Conservation (phyloP, 148 eudicot species). For the Camellia granthamiana region DNA sequence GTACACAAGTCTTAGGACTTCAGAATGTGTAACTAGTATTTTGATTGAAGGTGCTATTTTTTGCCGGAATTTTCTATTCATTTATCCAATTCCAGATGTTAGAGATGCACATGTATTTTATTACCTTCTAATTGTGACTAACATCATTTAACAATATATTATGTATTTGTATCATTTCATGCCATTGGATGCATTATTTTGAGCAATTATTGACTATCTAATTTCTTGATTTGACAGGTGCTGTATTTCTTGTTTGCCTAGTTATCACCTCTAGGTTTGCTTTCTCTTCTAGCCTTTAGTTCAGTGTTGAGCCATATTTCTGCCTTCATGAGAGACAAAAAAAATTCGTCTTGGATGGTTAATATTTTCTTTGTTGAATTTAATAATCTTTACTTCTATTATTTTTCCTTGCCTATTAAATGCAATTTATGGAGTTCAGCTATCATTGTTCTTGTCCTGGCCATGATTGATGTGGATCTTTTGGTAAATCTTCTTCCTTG, state of each 20-base stretch:
- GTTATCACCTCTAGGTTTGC: constrained; percentile 57
- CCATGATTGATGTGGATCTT: constrained; percentile 69
- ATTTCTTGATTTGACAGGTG: constrained; percentile 45
- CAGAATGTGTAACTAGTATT: background rate
- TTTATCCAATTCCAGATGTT: background rate
- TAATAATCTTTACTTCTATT: no score
- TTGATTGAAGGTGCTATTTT: background rate
- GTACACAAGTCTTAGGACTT: constrained; percentile 5
- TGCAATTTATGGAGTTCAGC: constrained; percentile 72
- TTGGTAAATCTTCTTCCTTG: constrained; percentile 37
- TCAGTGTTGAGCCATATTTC: background rate
- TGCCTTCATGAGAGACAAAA: background rate
- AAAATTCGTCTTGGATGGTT: no score
- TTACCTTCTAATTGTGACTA: background rate
- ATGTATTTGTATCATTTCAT: constrained; percentile 1
- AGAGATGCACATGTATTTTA: background rate
- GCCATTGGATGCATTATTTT: constrained; percentile 4
- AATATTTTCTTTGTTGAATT: no score
- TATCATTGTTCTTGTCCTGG: constrained; percentile 56
- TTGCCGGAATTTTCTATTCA: background rate
- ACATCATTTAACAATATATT: background rate
- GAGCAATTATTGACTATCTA: background rate
- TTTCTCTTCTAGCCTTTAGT: background rate
- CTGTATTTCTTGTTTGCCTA: constrained; percentile 60
- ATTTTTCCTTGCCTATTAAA: constrained; percentile 3